Conservation (phyloP, 768 basidiomycete genomes). For the Fomitopsis pulvina region DNA sequence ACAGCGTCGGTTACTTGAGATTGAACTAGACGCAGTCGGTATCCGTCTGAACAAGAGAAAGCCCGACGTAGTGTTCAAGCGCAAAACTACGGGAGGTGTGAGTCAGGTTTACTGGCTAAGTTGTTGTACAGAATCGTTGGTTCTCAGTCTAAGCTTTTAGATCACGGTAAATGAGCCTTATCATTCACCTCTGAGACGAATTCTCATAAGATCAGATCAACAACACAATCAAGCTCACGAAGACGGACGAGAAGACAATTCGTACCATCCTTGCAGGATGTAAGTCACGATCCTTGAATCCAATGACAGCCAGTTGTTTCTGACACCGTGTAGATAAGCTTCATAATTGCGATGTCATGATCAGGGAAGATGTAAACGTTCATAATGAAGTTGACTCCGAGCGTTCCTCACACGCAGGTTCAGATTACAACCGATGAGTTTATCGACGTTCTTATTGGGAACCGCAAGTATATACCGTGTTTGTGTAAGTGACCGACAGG, state of each 20-base stretch:
- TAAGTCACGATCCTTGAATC: conserved; percentile 27
- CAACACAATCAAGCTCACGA: conserved; percentile 87
- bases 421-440: conserved; percentile 96
- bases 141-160: conserved; percentile 28
- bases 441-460: conserved; percentile 95
- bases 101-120: conserved; percentile 22
- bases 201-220: conserved; percentile 50
- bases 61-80: conserved; percentile 95
- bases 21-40: conserved; percentile 94
- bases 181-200: neutral
- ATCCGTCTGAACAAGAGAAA: conserved; percentile 86
- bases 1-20: conserved; percentile 81
- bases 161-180: conserved; percentile 52
- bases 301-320: neutral
- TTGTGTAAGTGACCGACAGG: conserved; percentile 56
- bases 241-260: conserved; percentile 93
- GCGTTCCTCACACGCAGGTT: conserved; percentile 8
- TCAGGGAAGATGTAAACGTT: conserved; percentile 91
- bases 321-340: conserved; percentile 55
- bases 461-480: conserved; percentile 89
- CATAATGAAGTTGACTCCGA: conserved; percentile 3
- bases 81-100: conserved; percentile 87
- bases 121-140: neutral
- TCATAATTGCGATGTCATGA: conserved; percentile 97
- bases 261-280: conserved; percentile 88